Base-by-base conservation (phyloP, 2,329 filamentous ascomycete genomes). In the Boeremia lycopersici region DNA sequence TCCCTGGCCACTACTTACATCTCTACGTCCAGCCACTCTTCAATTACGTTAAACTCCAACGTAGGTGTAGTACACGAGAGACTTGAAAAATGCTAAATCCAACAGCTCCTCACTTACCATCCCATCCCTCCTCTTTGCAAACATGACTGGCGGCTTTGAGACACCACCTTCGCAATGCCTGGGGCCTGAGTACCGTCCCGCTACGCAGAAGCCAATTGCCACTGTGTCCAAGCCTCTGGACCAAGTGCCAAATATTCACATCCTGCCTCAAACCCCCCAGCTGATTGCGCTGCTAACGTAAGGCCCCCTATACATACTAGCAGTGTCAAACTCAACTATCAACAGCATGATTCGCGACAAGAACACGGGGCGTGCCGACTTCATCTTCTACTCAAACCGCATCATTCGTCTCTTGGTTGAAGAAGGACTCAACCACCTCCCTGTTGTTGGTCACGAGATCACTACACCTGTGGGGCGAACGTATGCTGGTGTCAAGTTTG, bases 381-480 rank as follows among this genome's bases (percentile, higher is more conserved):
- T 99, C 76, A 97, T 99, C 73, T 99, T 99, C 79, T 96, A 98
- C 80, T 96, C 93, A 38, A 99, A 99, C 78, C 87, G 95, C 56
- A 98, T 99, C 74, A 98, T 98, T 74, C 91, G 95, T 29, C 83
- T 99, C 36, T 84, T 99, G 6, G 95, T 99, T 35, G 95, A 99
- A 77, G 95, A 99, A 78, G 95, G 95, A 4, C 82, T 99, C 49
- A 99, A 99, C 76, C 95, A 99, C 75, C 84, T 99, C 36, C 95
- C 95, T 1, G 91, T 96, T 15, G 87, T 96, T 47, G 89, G 91
- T 71, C 91, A 96, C 69, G 87, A 88, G 28, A 89, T 99, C 70
- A 96, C 89, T 36, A 98, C 95, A 6, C 95, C 95, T 0, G 90
- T 97, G 38, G 93, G 93, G 35, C 87, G 89, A 60, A 86, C 86